These are phyloP conservation scores for Tetrahymena malaccensis DNA, from an alignment of 73 alveolate genomes.

Conservation along the genomic window DNA sequence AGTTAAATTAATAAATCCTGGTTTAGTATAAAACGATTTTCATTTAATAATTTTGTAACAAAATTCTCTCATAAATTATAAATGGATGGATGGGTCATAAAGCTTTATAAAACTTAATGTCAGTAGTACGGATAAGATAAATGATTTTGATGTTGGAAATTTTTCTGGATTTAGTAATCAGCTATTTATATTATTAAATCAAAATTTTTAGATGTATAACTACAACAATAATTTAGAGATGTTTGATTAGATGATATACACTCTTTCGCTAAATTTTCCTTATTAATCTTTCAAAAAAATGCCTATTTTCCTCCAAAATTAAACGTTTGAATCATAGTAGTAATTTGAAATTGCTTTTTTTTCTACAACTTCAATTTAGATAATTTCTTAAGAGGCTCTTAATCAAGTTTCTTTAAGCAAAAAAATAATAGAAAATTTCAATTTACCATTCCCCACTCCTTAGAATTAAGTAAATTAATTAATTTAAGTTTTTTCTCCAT, in stretches of 20 bases:
- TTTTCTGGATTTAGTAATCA: background rate
- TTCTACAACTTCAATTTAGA: background rate
- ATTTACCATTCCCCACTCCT: background rate
- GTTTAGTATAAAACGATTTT: too few species aligned
- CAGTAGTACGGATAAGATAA: background rate
- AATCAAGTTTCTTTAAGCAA: too few species aligned
- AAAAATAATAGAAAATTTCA: too few species aligned
- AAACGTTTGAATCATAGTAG: background rate
- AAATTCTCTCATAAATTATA: too few species aligned
- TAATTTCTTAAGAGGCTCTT: background rate
- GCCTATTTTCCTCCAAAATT: too few species aligned
- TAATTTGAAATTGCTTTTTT: background rate
- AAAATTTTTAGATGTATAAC: too few species aligned
- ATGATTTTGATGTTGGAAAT: background rate
- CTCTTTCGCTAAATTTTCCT: too few species aligned
- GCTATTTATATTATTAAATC: background rate
- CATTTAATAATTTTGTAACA: too few species aligned
- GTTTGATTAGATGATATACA: background rate
- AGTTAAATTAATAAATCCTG: too few species aligned
- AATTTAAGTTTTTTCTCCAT: background rate
- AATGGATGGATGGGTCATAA: too few species aligned
- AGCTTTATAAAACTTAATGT: background rate
- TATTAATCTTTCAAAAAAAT: too few species aligned
- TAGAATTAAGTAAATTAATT: background rate
- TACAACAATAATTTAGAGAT: too few species aligned